Evolutionary conservation across 139 green algal species (phyloP).

Genomic region (Chlorella vulgaris): DNA sequence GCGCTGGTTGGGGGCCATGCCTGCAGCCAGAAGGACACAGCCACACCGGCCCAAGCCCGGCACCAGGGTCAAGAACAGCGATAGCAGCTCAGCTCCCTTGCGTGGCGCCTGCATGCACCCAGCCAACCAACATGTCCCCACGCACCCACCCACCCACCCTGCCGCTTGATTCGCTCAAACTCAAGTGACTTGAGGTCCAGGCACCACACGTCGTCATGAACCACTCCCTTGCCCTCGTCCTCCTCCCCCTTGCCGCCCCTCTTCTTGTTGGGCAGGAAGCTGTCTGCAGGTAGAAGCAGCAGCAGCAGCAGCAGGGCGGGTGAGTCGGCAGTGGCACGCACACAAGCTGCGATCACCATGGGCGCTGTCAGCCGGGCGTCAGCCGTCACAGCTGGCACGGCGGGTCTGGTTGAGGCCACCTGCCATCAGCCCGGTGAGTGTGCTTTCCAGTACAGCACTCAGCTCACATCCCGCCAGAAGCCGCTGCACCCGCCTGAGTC

Average conservation of each 20-base stretch:
- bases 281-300: background rate
- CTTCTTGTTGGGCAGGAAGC: conserved; percentile 19
- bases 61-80: background rate
- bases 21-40: conserved; percentile 34
- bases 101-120: too few relatives aligned
- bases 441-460: too few relatives aligned
- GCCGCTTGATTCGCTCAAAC: conserved; percentile 92
- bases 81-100: background rate
- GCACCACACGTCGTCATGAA: conserved; percentile 89
- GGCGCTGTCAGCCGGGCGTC: too few relatives aligned
- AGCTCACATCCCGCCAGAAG: too few relatives aligned
- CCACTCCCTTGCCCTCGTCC: conserved; percentile 80
- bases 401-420: background rate
- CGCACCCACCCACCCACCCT: background rate
- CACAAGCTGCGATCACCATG: background rate
- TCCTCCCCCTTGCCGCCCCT: conserved; percentile 70
- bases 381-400: background rate
- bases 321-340: background rate
- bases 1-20: conserved; percentile 82
- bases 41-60: background rate
- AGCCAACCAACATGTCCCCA: too few relatives aligned
- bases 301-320: background rate
- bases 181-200: conserved; percentile 67
- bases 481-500: background rate
- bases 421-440: too few relatives aligned